Base-by-base conservation (phyloP, 164 flowering plant species). In the Cinnamomum micranthum region DNA sequence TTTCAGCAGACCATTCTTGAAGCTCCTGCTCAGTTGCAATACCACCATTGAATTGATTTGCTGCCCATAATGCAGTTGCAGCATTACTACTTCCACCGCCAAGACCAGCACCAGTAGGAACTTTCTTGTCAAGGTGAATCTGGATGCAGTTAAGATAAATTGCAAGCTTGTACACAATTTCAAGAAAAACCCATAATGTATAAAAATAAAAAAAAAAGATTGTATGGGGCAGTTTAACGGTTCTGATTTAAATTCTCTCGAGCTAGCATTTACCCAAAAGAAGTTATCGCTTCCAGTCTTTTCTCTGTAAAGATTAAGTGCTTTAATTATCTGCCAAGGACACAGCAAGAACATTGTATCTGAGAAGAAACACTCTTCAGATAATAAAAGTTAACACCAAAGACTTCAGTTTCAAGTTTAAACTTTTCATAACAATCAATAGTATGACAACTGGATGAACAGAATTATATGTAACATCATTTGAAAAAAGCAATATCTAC, bases 41-140 rank as follows among this genome's bases (percentile, higher is more conserved):
- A 84, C 90, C 74, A 65, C 92, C 89, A 77, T 76, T 91, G 74
- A 95, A 92, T 77, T 92, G 98, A 83, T 95, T 95, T 74, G 97
- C 98, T 60, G 99, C 99, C 99, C 99, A 95, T 60, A 95, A 79
- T 68, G 99, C 96, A 74, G 99, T 95, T 41, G 98, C 99, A 76
- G 99, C 99, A 87, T 95, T 95, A 75, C 99, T 89, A 78, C 99
- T 95, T 66, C 99, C 99, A 75, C 99, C 99, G 66, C 99, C 99
- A 75, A 95, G 96, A 66, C 99, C 99, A 14, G 99, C 99, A 41
- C 98, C 99, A 65, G 97, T 90, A 28, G 99, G 99, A 74, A 93
- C 98, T 83, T 78, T 93, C 82, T 95, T 95, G 73, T 93, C 96
- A 70, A 95, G 92, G 82, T 95, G 98, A 81, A 95, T 85, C 99